These are phyloP conservation scores for Starmerella asiatica DNA, from an alignment of 805 yeast genomes.

Conservation along the genomic window DNA sequence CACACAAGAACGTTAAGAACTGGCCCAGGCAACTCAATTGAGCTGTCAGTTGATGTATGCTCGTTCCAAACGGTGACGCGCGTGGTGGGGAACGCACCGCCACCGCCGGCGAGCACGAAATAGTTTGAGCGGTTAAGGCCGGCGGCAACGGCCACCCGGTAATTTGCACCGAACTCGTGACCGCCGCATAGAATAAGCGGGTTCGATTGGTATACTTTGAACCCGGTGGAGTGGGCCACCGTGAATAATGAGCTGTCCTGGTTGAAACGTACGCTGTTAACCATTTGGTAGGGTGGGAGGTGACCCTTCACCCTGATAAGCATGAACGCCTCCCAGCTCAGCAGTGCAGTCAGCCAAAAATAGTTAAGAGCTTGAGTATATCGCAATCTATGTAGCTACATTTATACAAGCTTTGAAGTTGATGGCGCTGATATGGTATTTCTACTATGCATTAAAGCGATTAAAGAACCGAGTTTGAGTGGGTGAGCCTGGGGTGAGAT, in stretches of 20 bases:
- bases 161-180: conserved; percentile 32
- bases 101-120: conserved; percentile 67
- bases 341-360: not conserved
- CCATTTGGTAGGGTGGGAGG: not conserved
- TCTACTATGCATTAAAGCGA: too few relatives aligned
- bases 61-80: conserved; percentile 89
- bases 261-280: conserved; percentile 58
- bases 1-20: conserved; percentile 63
- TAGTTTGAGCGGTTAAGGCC: conserved; percentile 89
- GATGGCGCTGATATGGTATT: too few relatives aligned
- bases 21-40: conserved; percentile 62
- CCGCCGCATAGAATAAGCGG: conserved; percentile 69
- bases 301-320: too few relatives aligned
- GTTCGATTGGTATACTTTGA: conserved; percentile 71
- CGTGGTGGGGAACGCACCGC: conserved; percentile 64
- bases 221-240: conserved; percentile 51
- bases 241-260: conserved; percentile 89
- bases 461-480: too few relatives aligned
- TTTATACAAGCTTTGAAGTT: too few relatives aligned
- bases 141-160: conserved; percentile 61
- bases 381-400: too few relatives aligned
- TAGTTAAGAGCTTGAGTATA: too few relatives aligned
- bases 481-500: too few relatives aligned
- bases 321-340: not conserved
- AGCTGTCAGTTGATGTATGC: conserved; percentile 56